These are phyloP conservation scores for Claviceps digitariae DNA, from an alignment of 2,329 filamentous ascomycete genomes.

Conservation along the genomic window DNA sequence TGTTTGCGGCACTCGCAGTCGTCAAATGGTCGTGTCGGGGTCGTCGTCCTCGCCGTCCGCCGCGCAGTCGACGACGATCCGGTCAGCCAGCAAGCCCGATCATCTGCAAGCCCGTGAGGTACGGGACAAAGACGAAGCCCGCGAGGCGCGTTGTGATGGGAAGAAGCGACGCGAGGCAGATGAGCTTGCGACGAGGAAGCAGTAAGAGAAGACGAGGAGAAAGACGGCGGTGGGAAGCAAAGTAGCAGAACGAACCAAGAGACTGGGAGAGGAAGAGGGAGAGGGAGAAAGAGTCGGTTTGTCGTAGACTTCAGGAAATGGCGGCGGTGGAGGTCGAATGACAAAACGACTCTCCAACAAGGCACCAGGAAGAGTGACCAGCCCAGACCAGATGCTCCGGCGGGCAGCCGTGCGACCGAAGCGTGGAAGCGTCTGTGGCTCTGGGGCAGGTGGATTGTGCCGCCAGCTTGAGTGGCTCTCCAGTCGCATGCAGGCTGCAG, in stretches of 20 bases:
- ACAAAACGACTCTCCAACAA: background rate
- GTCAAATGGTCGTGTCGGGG: background rate
- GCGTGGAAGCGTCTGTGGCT: background rate
- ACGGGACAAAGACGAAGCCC: background rate
- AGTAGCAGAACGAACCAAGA: background rate
- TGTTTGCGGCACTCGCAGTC: background rate
- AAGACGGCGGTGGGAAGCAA: background rate
- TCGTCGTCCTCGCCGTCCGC: constrained; percentile 1
- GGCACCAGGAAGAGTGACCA: no score
- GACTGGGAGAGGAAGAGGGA: background rate
- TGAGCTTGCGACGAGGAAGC: background rate
- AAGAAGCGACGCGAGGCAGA: background rate
- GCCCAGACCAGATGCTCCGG: background rate
- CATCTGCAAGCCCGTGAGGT: constrained; percentile 4
- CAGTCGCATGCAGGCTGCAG: no score
- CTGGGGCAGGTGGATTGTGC: background rate
- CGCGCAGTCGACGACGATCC: constrained; percentile 5
- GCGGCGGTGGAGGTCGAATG: background rate
- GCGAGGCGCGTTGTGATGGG: background rate
- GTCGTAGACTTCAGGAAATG: background rate
- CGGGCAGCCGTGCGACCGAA: background rate
- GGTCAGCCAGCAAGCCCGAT: constrained; percentile 3
- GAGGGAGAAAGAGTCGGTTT: background rate
- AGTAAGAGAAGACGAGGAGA: background rate
- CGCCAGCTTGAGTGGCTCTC: no score